Evolutionary conservation across 306 rosid species (phyloP).

Genomic region (Trifolium repens): DNA sequence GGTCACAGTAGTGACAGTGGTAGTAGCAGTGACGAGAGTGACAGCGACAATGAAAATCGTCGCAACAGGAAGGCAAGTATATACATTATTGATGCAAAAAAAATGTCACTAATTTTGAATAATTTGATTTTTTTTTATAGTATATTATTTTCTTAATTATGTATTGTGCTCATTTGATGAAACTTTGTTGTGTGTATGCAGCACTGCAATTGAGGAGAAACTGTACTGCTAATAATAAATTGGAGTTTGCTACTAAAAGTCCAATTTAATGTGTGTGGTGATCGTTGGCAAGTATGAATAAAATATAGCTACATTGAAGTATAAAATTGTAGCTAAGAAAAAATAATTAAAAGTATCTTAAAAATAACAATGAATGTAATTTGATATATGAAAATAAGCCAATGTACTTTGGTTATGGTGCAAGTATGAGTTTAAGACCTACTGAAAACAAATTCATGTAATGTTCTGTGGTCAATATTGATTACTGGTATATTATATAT

Average conservation of each 20-base stretch:
- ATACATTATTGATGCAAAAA: not conserved
- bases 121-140: not conserved
- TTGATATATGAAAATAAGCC: slow-evolving; percentile 18
- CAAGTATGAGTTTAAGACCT: slow-evolving; percentile 19
- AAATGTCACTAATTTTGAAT: not conserved
- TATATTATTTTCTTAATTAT: not conserved
- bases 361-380: slow-evolving; percentile 24
- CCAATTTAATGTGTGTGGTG: slow-evolving; percentile 4
- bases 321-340: not conserved
- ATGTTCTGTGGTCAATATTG: slow-evolving; percentile 12
- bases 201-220: slow-evolving; percentile 12
- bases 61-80: slow-evolving; percentile 38
- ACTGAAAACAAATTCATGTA: slow-evolving; percentile 1
- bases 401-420: slow-evolving; percentile 36
- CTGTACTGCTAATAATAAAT: slow-evolving; percentile 3
- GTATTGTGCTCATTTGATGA: not conserved
- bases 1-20: slow-evolving; percentile 32
- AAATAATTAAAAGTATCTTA: slow-evolving; percentile 4
- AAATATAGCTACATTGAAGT: not conserved
- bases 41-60: slow-evolving; percentile 34
- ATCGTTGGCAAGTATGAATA: slow-evolving; percentile 2
- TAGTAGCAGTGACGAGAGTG: slow-evolving; percentile 32
- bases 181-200: slow-evolving; percentile 28
- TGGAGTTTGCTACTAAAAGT: slow-evolving; percentile 8
- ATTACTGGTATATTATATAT: slow-evolving; percentile 4